A percentile compares a stretch with the other conserved stretches of the same genome.
Evolutionary conservation across 257 asterid species (phyloP).

Genomic region (Solanum verrucosum): DNA sequence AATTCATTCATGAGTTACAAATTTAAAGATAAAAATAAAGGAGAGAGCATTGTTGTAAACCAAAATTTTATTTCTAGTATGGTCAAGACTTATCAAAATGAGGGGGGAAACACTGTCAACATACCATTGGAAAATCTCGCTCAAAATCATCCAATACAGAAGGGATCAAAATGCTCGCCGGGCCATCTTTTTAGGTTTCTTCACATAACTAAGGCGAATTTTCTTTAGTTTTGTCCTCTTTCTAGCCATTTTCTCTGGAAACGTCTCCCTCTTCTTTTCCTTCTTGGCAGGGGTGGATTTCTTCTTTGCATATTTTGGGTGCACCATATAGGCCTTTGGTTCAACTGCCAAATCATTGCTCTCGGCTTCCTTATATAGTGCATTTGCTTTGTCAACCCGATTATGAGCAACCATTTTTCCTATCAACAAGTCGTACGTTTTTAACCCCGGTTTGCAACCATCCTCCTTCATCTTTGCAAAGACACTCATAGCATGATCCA

Average conservation of each 20-base stretch:
- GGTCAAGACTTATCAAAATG: neutral
- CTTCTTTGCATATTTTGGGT: constrained; percentile 68
- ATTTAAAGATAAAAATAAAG: neutral
- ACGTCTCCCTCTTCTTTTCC: constrained; percentile 79
- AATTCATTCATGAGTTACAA: neutral
- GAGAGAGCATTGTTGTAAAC: neutral
- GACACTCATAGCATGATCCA: constrained; percentile 75
- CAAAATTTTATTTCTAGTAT: neutral
- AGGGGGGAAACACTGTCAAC: neutral
- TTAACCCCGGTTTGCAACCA: constrained; percentile 59
- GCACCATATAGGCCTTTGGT: constrained; percentile 59
- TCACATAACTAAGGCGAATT: constrained; percentile 72
- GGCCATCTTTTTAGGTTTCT: constrained; percentile 65
- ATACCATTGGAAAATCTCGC: neutral
- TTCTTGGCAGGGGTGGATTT: constrained; percentile 48
- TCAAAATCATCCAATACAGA: neutral
- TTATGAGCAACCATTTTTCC: constrained; percentile 69
- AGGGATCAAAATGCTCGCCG: constrained; percentile 44
- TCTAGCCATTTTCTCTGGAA: constrained; percentile 96
- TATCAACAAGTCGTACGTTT: constrained; percentile 77
- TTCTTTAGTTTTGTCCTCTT: constrained; percentile 69
- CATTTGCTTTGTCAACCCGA: constrained; percentile 65
- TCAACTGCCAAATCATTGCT: constrained; percentile 48
- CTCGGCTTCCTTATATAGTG: constrained; percentile 76
- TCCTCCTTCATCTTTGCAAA: constrained; percentile 77